Conservation (phyloP, 2,329 filamentous ascomycete genomes). For the Phymatotrichopsis omnivora region DNA sequence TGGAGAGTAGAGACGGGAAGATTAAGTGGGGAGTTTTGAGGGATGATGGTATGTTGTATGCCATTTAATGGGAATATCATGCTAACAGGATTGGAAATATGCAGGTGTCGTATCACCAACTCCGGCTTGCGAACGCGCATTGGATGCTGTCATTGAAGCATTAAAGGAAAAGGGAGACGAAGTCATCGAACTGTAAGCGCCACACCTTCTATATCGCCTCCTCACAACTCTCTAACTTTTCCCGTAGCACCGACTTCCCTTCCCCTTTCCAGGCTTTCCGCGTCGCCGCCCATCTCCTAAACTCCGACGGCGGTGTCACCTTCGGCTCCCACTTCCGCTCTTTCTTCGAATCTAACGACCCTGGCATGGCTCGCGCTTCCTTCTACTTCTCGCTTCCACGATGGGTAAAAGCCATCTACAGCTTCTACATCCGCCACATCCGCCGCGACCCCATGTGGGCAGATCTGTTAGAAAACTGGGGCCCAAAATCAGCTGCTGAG, state of each 20-base stretch:
- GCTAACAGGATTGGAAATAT: slow-evolving; percentile 18
- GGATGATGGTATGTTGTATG: slow-evolving; percentile 47
- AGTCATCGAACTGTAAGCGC: slow-evolving; percentile 46
- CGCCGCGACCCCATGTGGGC: slow-evolving; percentile 68
- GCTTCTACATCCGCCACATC: slow-evolving; percentile 79
- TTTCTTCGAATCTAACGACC: slow-evolving; percentile 65
- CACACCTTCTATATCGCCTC: not conserved
- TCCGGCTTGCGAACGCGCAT: slow-evolving; percentile 68
- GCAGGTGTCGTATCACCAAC: slow-evolving; percentile 68
- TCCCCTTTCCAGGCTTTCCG: slow-evolving; percentile 63
- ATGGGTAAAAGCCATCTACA: slow-evolving; percentile 73
- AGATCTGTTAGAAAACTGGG: slow-evolving; percentile 61
- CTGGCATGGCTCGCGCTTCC: slow-evolving; percentile 64
- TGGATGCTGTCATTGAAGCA: slow-evolving; percentile 60
- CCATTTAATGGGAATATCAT: slow-evolving; percentile 8
- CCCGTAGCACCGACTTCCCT: slow-evolving; percentile 45
- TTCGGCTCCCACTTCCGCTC: slow-evolving; percentile 66
- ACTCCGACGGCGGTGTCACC: slow-evolving; percentile 71
- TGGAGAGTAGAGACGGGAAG: slow-evolving; percentile 44
- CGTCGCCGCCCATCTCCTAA: slow-evolving; percentile 69
- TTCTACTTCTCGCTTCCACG: slow-evolving; percentile 63
- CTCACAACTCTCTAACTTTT: not conserved
- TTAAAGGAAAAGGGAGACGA: slow-evolving; percentile 65
- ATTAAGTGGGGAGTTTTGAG: slow-evolving; percentile 53
- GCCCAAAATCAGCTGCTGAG: slow-evolving; percentile 61